phyloP scores from a whole-genome alignment of 495 filamentous ascomycete genomes.

The Aspergillus hancockii region DNA sequence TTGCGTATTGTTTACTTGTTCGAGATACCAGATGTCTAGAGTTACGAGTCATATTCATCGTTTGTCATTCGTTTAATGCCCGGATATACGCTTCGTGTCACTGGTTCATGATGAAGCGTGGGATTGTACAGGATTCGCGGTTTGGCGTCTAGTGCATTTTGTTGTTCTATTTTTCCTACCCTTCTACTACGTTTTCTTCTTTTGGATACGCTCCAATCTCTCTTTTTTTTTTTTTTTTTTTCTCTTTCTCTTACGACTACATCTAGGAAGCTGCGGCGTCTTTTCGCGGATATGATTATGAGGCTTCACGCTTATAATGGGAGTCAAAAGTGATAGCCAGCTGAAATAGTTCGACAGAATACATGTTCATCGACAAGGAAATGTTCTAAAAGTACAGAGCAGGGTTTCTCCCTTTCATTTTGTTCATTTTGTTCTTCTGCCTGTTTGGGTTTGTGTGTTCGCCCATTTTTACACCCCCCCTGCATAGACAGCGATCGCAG shows the following conservation, averaged over 20 bases:
- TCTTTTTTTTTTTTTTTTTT: slow-evolving; percentile 6
- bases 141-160: slow-evolving; percentile 6
- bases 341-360: slow-evolving; percentile 6
- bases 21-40: slow-evolving; percentile 26
- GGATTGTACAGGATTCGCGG: slow-evolving; percentile 15
- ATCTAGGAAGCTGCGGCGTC: slow-evolving; percentile 17
- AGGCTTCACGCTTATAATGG: neutral
- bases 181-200: neutral
- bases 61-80: slow-evolving; percentile 16
- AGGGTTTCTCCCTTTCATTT: neutral
- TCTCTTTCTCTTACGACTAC: slow-evolving; percentile 11
- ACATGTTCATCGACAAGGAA: slow-evolving; percentile 1
- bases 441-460: neutral
- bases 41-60: slow-evolving; percentile 5
- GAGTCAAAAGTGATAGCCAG: slow-evolving; percentile 4
- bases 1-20: slow-evolving; percentile 11
- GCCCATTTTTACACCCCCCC: neutral
- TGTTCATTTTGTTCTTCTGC: neutral
- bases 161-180: no score
- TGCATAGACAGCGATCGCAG: neutral
- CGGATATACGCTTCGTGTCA: slow-evolving; percentile 15
- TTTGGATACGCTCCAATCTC: neutral
- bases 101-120: slow-evolving; percentile 12
- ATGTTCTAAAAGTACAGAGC: neutral
- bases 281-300: slow-evolving; percentile 3